Base-by-base conservation (phyloP, 164 flowering plant species). In the Saururus chinensis region DNA sequence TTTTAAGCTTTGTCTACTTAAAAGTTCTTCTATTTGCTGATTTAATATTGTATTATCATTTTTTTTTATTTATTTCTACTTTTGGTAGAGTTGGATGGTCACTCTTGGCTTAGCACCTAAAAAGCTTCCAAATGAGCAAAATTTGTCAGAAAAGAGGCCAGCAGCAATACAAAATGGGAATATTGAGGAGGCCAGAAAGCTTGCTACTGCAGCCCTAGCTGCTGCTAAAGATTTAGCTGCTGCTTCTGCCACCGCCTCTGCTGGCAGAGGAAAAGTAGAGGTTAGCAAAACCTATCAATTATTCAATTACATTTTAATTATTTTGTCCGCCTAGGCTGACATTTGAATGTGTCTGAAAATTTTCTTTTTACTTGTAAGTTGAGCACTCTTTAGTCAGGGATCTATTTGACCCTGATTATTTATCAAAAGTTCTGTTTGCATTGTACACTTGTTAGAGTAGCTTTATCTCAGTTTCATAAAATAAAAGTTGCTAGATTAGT, bases 121-220 rank as follows among this genome's bases (percentile, higher is more conserved):
- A 70, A 75, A 78, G 60, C 56, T 57, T 61, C 64, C 83, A 13
- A 35, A 22, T 56, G 69, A 19, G 49, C 59, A 73, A 45, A 66
- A 64, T 22, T 24, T 52, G 21, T 66, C 59, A 40, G 77, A 66
- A 53, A 79, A 74, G 61, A 76, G 61, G 61, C 61, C 76, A 30
- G 61, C 42, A 63, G 55, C 35, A 57, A 2, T 26, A 21, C 77
- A 75, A 57, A 84, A 70, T 71, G 80, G 76, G 51, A 60, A 78
- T 23, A 77, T 68, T 69, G 95, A 87, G 8, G 95, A 87, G 64
- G 79, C 82, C 10, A 85, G 74, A 75, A 88, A 57, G 70, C 71
- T 93, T 71, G 96, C 98, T 66, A 95, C 96, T 66, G 95, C 90
- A 68, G 98, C 97, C 65, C 79, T 90, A 40, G 74, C 83, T 51